A percentile compares a stretch with the other conserved stretches of the same genome.
These are phyloP conservation scores for Pseudonitzschia delicatissima DNA, from an alignment of 108 stramenopile genomes.

Conservation along the genomic window DNA sequence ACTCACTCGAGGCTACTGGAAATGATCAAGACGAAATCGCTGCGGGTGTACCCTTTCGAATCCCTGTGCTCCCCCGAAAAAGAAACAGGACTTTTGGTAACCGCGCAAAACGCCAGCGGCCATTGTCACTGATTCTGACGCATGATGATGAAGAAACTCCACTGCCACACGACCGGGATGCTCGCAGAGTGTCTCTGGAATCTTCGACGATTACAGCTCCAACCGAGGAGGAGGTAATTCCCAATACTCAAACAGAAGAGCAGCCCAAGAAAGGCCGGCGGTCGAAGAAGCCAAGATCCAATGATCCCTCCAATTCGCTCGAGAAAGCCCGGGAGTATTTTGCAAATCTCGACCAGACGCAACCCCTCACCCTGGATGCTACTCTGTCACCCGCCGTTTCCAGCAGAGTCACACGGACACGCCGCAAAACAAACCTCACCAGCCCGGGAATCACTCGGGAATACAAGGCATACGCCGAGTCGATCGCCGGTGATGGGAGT, in stretches of 20 bases:
- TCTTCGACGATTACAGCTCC: not conserved
- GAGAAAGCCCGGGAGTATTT: slow-evolving; percentile 27
- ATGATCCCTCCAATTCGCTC: slow-evolving; percentile 5
- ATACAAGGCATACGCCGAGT: slow-evolving; percentile 22
- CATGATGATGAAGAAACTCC: not conserved
- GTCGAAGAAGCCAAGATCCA: not conserved
- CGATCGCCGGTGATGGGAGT: not conserved
- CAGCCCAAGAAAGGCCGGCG: not conserved
- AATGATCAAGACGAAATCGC: not conserved
- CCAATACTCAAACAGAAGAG: not conserved
- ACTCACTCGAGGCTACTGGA: not conserved
- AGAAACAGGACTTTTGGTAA: slow-evolving; percentile 13
- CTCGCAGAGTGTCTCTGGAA: slow-evolving; percentile 6
- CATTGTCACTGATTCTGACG: slow-evolving; percentile 7
- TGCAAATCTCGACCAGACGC: slow-evolving; percentile 30
- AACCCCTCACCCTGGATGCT: slow-evolving; percentile 23
- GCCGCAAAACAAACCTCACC: slow-evolving; percentile 8
- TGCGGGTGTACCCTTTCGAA: not conserved
- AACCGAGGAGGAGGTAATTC: not conserved
- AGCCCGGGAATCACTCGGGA: slow-evolving; percentile 21
- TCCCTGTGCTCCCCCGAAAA: slow-evolving; percentile 12
- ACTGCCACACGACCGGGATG: not conserved
- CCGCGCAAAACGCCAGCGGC: not conserved
- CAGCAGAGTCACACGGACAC: slow-evolving; percentile 21
- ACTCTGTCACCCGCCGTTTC: not conserved